Evolutionary conservation across 768 basidiomycete species (phyloP).

Genomic region (Russula ochroleuca): DNA sequence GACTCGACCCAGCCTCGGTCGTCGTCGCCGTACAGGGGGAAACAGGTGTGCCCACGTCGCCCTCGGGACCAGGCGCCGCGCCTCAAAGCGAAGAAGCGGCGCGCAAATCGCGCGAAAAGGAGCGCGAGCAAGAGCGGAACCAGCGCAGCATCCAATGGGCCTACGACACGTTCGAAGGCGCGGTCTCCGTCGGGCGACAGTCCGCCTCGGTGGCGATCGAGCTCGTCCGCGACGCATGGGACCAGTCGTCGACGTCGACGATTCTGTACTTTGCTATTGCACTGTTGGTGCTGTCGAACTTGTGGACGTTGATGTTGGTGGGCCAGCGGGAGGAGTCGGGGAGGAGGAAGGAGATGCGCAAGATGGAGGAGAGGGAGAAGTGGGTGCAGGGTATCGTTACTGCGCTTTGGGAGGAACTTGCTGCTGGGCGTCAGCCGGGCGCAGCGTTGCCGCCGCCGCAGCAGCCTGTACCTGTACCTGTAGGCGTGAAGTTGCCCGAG

Average conservation of each 20-base stretch:
- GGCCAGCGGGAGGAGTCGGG: conserved; percentile 46
- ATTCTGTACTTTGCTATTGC: conserved; percentile 72
- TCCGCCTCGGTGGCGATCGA: conserved; percentile 71
- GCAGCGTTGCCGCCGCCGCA: neutral
- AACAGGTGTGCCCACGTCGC: conserved; percentile 28
- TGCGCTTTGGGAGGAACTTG: conserved; percentile 68
- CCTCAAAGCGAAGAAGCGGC: conserved; percentile 36
- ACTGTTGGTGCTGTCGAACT: conserved; percentile 67
- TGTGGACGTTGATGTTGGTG: conserved; percentile 58
- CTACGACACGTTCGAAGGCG: conserved; percentile 79
- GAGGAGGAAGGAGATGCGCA: conserved; percentile 45
- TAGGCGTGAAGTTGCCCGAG: conserved; percentile 21
- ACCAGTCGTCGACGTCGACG: conserved; percentile 65
- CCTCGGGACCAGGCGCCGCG: conserved; percentile 26
- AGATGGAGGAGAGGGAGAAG: conserved; percentile 64
- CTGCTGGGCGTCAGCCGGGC: conserved; percentile 40
- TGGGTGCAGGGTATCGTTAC: conserved; percentile 71
- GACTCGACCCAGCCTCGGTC: conserved; percentile 57
- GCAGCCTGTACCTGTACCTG: neutral
- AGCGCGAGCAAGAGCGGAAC: conserved; percentile 53
- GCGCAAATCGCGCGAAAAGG: conserved; percentile 47
- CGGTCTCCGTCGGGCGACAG: conserved; percentile 62
- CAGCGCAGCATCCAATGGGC: conserved; percentile 81
- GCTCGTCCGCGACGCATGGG: conserved; percentile 75
- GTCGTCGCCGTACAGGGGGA: conserved; percentile 43